Percentiles rank a stretch among this genome's conserved stretches.
Evolutionary conservation across 2,329 filamentous ascomycete species (phyloP).

Genomic region (Biscogniauxia sp.): DNA sequence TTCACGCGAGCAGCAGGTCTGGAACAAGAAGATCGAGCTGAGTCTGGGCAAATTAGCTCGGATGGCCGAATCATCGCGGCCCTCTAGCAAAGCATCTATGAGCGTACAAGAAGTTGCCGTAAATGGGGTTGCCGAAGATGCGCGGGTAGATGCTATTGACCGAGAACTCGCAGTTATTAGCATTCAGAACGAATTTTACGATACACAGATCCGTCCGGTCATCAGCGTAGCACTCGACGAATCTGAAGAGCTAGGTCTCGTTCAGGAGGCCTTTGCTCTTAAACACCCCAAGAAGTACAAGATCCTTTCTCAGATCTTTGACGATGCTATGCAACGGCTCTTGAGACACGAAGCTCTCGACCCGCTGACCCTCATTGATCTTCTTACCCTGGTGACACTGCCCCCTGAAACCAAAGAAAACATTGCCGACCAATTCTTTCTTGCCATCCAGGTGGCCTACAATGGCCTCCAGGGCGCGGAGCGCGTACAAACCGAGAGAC

Average conservation of each 20-base stretch:
- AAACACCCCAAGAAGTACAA: slow-evolving; percentile 57
- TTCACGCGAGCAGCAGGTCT: slow-evolving; percentile 72
- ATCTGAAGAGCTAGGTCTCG: slow-evolving; percentile 72
- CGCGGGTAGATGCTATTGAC: slow-evolving; percentile 52
- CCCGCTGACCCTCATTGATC: slow-evolving; percentile 63
- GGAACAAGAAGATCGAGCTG: slow-evolving; percentile 91
- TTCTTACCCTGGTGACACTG: slow-evolving; percentile 70
- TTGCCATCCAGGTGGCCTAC: slow-evolving; percentile 64
- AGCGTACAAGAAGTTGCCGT: slow-evolving; percentile 26
- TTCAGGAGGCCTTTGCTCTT: slow-evolving; percentile 64
- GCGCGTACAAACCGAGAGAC: slow-evolving; percentile 55
- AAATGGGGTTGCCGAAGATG: slow-evolving; percentile 25
- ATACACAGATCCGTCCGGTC: slow-evolving; percentile 61
- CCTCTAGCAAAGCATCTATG: slow-evolving; percentile 29
- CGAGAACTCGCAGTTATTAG: slow-evolving; percentile 65
- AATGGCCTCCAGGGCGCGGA: slow-evolving; percentile 54
- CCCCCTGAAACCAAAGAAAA: slow-evolving; percentile 47
- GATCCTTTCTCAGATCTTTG: slow-evolving; percentile 69
- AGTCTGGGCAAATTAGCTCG: slow-evolving; percentile 82
- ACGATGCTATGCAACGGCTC: slow-evolving; percentile 66
- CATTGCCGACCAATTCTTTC: slow-evolving; percentile 68
- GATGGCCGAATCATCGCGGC: slow-evolving; percentile 57
- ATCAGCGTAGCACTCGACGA: slow-evolving; percentile 75
- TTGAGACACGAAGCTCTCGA: slow-evolving; percentile 71
- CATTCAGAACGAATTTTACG: slow-evolving; percentile 77